Percentiles rank a stretch among this genome's conserved stretches.
Conservation (phyloP, 2,329 filamentous ascomycete species). For the Colletotrichum horii region DNA sequence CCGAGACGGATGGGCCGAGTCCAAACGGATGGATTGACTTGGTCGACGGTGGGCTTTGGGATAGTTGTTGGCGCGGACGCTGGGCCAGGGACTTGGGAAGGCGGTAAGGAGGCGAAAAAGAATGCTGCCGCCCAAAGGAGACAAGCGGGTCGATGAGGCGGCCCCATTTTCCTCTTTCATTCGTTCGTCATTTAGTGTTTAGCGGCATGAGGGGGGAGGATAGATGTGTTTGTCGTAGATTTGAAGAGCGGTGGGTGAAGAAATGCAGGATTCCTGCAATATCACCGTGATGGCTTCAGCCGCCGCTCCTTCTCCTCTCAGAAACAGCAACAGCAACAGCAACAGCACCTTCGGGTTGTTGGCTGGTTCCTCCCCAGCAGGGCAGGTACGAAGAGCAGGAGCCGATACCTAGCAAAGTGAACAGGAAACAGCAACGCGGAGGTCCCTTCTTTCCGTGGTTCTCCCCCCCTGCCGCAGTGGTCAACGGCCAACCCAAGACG, state of each 20-base stretch:
- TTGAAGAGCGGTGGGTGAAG: background rate
- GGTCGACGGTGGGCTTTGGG: background rate
- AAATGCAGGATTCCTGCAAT: background rate
- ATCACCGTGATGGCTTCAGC: background rate
- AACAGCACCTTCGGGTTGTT: background rate
- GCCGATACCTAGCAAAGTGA: background rate
- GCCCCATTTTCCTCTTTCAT: background rate
- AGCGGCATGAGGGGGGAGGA: background rate
- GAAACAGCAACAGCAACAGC: background rate
- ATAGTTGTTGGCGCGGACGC: background rate
- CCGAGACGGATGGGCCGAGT: background rate
- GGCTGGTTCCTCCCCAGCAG: background rate
- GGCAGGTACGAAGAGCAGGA: background rate
- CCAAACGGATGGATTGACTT: slow-evolving; percentile 5
- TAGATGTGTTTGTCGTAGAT: background rate
- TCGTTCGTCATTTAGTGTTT: slow-evolving; percentile 1
- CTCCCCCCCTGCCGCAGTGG: background rate
- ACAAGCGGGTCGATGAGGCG: background rate
- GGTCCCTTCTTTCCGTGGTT: background rate
- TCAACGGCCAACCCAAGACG: background rate
- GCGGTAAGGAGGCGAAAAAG: background rate
- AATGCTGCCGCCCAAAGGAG: background rate
- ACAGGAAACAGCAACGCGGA: background rate
- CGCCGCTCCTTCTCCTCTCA: background rate
- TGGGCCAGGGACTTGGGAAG: background rate